Percentiles rank a stretch among this genome's conserved stretches.
These are phyloP conservation scores for Protomyces arabidopsidicola DNA, from an alignment of 1,139 yeast species.

Conservation along the genomic window DNA sequence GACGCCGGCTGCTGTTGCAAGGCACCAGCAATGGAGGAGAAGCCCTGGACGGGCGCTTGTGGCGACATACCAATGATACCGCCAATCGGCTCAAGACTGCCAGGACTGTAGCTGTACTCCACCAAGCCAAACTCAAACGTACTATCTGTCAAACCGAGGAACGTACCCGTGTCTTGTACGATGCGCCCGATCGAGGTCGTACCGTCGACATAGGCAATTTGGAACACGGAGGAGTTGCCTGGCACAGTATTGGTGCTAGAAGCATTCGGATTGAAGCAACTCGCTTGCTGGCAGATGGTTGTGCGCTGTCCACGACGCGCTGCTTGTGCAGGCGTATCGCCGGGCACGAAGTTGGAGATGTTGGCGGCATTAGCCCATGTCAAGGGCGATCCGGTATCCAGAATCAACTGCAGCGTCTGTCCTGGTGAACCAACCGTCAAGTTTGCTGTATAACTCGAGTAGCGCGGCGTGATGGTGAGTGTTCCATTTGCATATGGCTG, in stretches of 20 bases:
- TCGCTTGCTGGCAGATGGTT: constrained; percentile 7
- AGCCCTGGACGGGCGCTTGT: constrained; percentile 9
- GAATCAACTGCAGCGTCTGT: constrained; percentile 14
- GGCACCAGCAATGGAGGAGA: constrained; percentile 2
- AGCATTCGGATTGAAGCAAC: constrained; percentile 18
- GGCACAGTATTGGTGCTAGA: constrained; percentile 7
- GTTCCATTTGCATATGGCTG: constrained; percentile 1
- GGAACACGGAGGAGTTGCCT: constrained; percentile 15
- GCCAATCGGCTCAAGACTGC: constrained; percentile 9
- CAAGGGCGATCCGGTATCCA: constrained; percentile 28
- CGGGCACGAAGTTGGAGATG: constrained; percentile 15
- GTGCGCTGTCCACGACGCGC: constrained; percentile 7
- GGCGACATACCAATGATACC: constrained; percentile 29
- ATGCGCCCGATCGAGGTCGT: constrained; percentile 23
- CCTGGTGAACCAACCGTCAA: constrained; percentile 23
- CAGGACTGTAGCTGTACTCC: constrained; percentile 24
- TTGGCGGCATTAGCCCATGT: constrained; percentile 28
- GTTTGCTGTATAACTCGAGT: constrained; percentile 8
- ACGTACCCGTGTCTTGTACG: constrained; percentile 15
- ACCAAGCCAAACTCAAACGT: constrained; percentile 26
- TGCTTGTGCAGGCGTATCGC: constrained; percentile 12
- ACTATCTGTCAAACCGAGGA: constrained; percentile 13
- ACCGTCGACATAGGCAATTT: constrained; percentile 24
- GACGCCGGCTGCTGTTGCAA: neutral
- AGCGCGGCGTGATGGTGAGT: neutral